Evolutionary conservation across 1,139 yeast genomes (phyloP).

Genomic region (Lodderomyces oxycetoniae): DNA sequence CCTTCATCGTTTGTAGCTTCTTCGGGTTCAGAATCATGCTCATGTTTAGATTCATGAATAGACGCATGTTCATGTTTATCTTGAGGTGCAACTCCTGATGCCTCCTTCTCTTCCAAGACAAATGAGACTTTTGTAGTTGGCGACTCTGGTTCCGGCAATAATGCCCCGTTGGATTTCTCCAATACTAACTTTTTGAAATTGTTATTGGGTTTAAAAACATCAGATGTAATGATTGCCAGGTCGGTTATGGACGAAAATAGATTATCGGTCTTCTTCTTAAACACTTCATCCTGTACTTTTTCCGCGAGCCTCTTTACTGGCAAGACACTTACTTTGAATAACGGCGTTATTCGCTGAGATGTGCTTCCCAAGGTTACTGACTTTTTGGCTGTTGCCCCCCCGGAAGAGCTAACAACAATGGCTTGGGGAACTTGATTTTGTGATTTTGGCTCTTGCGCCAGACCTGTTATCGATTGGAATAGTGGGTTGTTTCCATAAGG

Average conservation of each 20-base stretch:
- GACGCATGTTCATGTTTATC: conserved; percentile 1
- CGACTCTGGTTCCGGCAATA: conserved; percentile 29
- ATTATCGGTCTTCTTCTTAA: conserved; percentile 14
- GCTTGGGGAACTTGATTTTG: conserved; percentile 41
- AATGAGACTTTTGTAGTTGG: conserved; percentile 37
- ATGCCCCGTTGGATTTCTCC: conserved; percentile 51
- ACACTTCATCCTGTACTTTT: conserved; percentile 15
- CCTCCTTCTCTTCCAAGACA: conserved; percentile 17
- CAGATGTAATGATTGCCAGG: conserved; percentile 65
- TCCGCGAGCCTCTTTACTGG: conserved; percentile 14
- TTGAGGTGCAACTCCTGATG: conserved; percentile 9
- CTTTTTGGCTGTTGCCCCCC: conserved; percentile 37
- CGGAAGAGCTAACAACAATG: conserved; percentile 41
- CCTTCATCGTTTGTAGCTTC: conserved; percentile 43
- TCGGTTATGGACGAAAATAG: conserved; percentile 45
- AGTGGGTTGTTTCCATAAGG: conserved; percentile 73
- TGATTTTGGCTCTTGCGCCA: conserved; percentile 15
- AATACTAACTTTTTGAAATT: conserved; percentile 56
- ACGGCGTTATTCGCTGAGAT: conserved; percentile 52
- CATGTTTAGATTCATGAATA: background rate
- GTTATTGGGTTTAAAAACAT: conserved; percentile 63
- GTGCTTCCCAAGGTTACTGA: conserved; percentile 57
- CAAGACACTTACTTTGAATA: conserved; percentile 25
- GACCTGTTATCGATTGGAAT: conserved; percentile 42
- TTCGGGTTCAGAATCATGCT: conserved; percentile 16